Evolutionary conservation across 2,329 filamentous ascomycete species (phyloP).

Genomic region (Ceratocystis cubensis): DNA sequence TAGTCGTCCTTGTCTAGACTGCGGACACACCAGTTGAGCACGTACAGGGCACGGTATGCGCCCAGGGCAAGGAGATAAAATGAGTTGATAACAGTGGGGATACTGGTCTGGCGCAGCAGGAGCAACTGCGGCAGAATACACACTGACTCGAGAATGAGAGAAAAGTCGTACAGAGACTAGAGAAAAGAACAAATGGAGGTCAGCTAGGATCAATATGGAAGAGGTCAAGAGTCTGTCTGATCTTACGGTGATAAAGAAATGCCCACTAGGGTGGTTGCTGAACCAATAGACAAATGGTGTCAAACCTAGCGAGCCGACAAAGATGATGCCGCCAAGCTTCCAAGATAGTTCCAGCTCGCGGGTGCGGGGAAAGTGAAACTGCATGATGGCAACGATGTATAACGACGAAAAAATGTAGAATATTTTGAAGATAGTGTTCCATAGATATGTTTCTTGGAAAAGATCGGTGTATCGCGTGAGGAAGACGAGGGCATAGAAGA

Average conservation of each 20-base stretch:
- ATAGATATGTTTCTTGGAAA: slow-evolving; percentile 44
- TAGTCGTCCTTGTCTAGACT: slow-evolving; percentile 45
- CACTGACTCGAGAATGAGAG: slow-evolving; percentile 80
- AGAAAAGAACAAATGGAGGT: neutral
- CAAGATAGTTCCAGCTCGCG: slow-evolving; percentile 84
- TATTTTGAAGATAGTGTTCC: slow-evolving; percentile 76
- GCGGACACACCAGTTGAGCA: slow-evolving; percentile 78
- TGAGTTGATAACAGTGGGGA: slow-evolving; percentile 93
- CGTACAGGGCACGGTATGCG: slow-evolving; percentile 77
- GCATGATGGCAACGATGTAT: slow-evolving; percentile 82
- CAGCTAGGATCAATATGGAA: neutral
- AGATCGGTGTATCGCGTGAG: slow-evolving; percentile 76
- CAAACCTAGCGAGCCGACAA: slow-evolving; percentile 51
- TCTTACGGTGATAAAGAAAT: slow-evolving; percentile 38
- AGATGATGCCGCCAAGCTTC: slow-evolving; percentile 65
- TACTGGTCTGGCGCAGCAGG: slow-evolving; percentile 82
- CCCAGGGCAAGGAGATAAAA: slow-evolving; percentile 84
- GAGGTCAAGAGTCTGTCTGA: neutral
- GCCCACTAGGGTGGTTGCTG: neutral
- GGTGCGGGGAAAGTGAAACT: slow-evolving; percentile 73
- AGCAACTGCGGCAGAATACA: slow-evolving; percentile 85
- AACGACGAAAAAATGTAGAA: slow-evolving; percentile 76
- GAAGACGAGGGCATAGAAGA: slow-evolving; percentile 78
- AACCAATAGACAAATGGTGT: slow-evolving; percentile 48
- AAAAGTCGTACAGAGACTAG: slow-evolving; percentile 76